Percentiles rank a stretch among this genome's conserved stretches.
Evolutionary conservation across 2,329 filamentous ascomycete genomes (phyloP).

Genomic region (Diaporthe sp.): DNA sequence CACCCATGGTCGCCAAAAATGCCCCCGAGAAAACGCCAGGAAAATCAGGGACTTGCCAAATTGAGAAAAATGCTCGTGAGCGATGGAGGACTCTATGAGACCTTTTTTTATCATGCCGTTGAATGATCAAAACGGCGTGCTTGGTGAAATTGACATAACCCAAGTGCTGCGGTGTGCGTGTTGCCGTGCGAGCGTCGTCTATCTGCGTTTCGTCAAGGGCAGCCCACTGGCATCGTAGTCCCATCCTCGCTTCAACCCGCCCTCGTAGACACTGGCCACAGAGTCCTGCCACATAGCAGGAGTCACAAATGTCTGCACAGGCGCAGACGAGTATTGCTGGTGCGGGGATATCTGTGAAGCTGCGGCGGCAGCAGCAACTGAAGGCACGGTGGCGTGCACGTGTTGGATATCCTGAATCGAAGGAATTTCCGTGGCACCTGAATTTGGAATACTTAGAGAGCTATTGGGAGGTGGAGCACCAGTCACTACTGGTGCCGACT

Average conservation of each 20-base stretch:
- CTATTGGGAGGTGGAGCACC: conserved; percentile 59
- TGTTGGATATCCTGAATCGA: conserved; percentile 67
- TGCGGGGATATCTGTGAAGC: conserved; percentile 53
- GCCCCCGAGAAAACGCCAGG: conserved; percentile 8
- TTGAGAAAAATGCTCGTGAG: conserved; percentile 12
- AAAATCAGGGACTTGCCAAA: conserved; percentile 34
- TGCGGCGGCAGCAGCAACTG: conserved; percentile 49
- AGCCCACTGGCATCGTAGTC: conserved; percentile 62
- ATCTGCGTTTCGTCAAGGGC: conserved; percentile 50
- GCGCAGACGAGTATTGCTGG: conserved; percentile 66
- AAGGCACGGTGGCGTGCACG: conserved; percentile 59
- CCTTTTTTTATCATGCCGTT: background rate
- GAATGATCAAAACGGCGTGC: background rate
- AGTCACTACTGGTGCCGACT: conserved; percentile 55
- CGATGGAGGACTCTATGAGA: background rate
- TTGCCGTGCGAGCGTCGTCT: conserved; percentile 28
- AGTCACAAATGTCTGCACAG: conserved; percentile 73
- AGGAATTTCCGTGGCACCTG: conserved; percentile 67
- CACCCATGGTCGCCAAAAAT: conserved; percentile 28
- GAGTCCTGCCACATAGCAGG: conserved; percentile 82
- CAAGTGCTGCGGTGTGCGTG: background rate
- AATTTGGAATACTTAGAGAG: conserved; percentile 66
- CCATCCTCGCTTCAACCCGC: conserved; percentile 73
- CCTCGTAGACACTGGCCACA: conserved; percentile 77
- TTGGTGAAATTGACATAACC: background rate